Percentiles rank a stretch among this genome's conserved stretches.
These are phyloP conservation scores for Gossypium thurberi DNA, from an alignment of 345 rosid genomes.

Conservation along the genomic window DNA sequence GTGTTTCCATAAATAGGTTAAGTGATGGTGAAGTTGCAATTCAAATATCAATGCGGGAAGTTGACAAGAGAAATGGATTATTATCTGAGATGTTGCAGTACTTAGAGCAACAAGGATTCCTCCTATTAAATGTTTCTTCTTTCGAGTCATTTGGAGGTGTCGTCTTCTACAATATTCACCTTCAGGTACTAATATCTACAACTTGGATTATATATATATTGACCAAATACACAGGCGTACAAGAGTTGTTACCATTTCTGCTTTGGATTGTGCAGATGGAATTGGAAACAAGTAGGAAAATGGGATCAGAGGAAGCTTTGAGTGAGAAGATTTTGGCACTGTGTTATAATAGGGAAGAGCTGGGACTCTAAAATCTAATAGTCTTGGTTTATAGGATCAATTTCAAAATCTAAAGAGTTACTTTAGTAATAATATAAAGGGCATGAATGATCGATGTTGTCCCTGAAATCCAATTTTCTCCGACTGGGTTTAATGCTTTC, in stretches of 20 bases:
- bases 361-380: not conserved
- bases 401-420: no score
- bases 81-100: conserved; percentile 39
- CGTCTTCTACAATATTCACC: conserved; percentile 47
- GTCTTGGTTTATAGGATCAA: not conserved
- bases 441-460: no score
- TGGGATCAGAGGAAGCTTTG: not conserved
- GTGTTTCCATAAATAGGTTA: conserved; percentile 33
- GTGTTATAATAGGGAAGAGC: not conserved
- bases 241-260: not conserved
- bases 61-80: not conserved
- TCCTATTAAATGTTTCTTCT: conserved; percentile 40
- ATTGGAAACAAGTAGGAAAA: not conserved
- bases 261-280: not conserved
- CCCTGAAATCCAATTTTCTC: no score
- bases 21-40: conserved; percentile 39
- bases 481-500: no score
- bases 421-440: no score
- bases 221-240: no score
- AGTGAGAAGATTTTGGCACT: not conserved
- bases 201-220: not conserved
- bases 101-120: conserved; percentile 42
- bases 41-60: conserved; percentile 26
- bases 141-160: conserved; percentile 42
- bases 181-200: not conserved